Percentiles rank a stretch among this genome's conserved stretches.
Evolutionary conservation across 345 rosid genomes (phyloP).

Genomic region (Odontarrhena argentea): DNA sequence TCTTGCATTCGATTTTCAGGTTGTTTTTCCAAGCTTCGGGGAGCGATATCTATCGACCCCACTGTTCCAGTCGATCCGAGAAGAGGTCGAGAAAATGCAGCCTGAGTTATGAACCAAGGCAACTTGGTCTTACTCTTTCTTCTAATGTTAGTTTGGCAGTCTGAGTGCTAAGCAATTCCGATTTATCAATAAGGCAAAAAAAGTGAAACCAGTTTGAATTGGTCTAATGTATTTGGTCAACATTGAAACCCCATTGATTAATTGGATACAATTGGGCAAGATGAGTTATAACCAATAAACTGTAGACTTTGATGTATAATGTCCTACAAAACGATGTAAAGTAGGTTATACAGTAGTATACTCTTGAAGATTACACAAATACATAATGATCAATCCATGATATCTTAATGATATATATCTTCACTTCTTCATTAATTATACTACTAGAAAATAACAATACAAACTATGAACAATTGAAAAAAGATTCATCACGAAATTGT

Average conservation of each 20-base stretch:
- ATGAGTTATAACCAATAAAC: slow-evolving; percentile 4
- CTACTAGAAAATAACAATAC: too few relatives aligned
- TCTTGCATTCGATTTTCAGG: slow-evolving; percentile 48
- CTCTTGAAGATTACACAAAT: background rate
- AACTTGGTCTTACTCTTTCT: slow-evolving; percentile 18
- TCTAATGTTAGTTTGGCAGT: background rate
- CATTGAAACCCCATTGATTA: background rate
- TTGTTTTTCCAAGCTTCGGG: slow-evolving; percentile 93
- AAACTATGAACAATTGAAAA: too few relatives aligned
- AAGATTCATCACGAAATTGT: slow-evolving; percentile 25
- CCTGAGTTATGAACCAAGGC: slow-evolving; percentile 51
- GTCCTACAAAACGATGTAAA: background rate
- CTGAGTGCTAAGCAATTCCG: slow-evolving; percentile 14
- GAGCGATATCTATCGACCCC: slow-evolving; percentile 85
- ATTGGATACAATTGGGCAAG: background rate
- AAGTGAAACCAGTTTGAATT: background rate
- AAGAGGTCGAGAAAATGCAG: slow-evolving; percentile 88
- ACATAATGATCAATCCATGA: slow-evolving; percentile 6
- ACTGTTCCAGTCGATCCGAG: slow-evolving; percentile 88
- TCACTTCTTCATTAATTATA: background rate
- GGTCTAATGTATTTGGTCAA: slow-evolving; percentile 19
- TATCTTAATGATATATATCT: background rate
- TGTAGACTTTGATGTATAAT: background rate
- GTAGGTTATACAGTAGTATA: background rate
- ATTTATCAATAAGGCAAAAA: slow-evolving; percentile 23